Conservation (phyloP, 805 yeast genomes). For the Scheffersomyces spartinae region DNA sequence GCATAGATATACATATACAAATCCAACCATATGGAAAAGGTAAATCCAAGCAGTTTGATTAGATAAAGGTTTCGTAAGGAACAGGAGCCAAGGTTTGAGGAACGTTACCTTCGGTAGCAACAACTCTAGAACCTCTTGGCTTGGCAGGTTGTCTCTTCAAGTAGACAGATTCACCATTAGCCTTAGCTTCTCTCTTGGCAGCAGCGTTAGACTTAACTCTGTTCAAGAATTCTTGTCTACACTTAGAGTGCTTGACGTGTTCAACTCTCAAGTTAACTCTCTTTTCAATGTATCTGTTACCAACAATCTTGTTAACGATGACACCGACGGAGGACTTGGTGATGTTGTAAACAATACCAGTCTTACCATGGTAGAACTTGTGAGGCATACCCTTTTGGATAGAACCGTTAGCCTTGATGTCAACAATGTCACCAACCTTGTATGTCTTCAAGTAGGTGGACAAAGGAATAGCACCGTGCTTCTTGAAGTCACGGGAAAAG, state of each 20-base stretch:
- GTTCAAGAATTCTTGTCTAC: constrained; percentile 98
- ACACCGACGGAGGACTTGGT: constrained; percentile 99
- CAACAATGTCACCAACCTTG: constrained; percentile 99
- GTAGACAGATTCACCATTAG: constrained; percentile 78
- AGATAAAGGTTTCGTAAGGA: constrained; percentile 99
- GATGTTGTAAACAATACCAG: constrained; percentile 98
- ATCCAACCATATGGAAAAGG: too few relatives aligned
- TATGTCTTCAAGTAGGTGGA: constrained; percentile 95
- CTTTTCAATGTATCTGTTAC: constrained; percentile 98
- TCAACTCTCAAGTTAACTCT: constrained; percentile 97
- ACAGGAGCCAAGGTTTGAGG: constrained; percentile 99
- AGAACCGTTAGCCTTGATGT: constrained; percentile 98
- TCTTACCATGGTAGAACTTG: constrained; percentile 99
- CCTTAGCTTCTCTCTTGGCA: constrained; percentile 88
- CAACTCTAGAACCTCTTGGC: constrained; percentile 90
- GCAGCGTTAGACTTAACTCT: constrained; percentile 97
- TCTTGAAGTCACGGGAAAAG: constrained; percentile 99
- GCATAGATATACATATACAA: too few relatives aligned
- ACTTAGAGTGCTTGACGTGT: constrained; percentile 99
- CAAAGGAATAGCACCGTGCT: constrained; percentile 89
- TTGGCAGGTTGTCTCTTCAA: constrained; percentile 97
- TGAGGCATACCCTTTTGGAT: constrained; percentile 99
- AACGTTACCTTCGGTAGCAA: constrained; percentile 68
- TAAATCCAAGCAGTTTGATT: too few relatives aligned
- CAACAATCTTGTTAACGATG: constrained; percentile 95